A percentile compares a stretch with the other conserved stretches of the same genome.
Conservation (phyloP, 768 basidiomycete species). For the Amanita rimosa region DNA sequence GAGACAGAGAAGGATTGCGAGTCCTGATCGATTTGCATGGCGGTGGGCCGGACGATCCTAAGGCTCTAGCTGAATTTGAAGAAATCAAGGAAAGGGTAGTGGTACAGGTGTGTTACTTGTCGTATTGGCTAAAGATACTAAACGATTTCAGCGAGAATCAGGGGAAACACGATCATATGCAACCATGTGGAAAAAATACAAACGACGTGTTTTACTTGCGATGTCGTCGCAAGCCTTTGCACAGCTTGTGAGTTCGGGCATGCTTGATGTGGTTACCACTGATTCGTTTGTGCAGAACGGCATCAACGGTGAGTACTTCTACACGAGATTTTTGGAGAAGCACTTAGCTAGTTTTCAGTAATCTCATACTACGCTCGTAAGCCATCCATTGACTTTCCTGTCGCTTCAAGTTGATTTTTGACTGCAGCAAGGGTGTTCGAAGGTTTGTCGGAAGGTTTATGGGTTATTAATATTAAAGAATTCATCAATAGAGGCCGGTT, state of each 20-base stretch:
- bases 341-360: conserved; percentile 31
- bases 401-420: background rate
- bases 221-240: conserved; percentile 96
- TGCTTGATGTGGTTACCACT: background rate
- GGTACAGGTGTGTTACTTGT: conserved; percentile 39
- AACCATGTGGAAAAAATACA: conserved; percentile 82
- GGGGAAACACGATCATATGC: conserved; percentile 68
- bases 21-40: conserved; percentile 88
- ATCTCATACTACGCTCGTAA: conserved; percentile 92
- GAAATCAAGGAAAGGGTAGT: conserved; percentile 79
- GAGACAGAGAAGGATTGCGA: conserved; percentile 71
- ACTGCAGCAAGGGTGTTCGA: conserved; percentile 77
- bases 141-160: conserved; percentile 45
- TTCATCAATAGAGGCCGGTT: conserved; percentile 67
- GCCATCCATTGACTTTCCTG: conserved; percentile 17
- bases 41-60: conserved; percentile 52
- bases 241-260: conserved; percentile 56
- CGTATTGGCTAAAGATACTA: background rate
- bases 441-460: conserved; percentile 30
- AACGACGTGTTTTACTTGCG: conserved; percentile 78
- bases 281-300: conserved; percentile 52
- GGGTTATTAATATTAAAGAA: background rate
- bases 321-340: background rate
- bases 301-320: conserved; percentile 60
- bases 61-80: conserved; percentile 71